phyloP scores from a whole-genome alignment of 1,284 basidiomycete genomes.

The Rhizoctonia solani region DNA sequence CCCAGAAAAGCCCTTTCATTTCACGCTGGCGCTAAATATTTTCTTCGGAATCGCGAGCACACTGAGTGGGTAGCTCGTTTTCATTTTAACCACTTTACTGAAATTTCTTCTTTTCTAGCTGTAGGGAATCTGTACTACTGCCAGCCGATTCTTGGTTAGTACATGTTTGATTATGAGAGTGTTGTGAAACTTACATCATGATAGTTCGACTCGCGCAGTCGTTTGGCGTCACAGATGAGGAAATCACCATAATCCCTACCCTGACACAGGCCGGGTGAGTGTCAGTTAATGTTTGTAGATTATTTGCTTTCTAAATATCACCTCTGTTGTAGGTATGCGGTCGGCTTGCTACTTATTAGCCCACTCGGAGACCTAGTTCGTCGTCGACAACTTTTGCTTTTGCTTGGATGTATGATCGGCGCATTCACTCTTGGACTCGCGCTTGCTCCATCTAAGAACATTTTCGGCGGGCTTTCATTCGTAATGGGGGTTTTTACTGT shows the following conservation, averaged over 20 bases:
- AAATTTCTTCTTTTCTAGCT: constrained; percentile 38
- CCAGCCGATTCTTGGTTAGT: constrained; percentile 23
- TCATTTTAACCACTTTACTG: constrained; percentile 23
- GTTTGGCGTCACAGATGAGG: constrained; percentile 5
- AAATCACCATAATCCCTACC: constrained; percentile 23
- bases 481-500: constrained; percentile 61
- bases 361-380: constrained; percentile 71
- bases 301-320: background rate
- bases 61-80: constrained; percentile 43
- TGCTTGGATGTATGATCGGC: constrained; percentile 54
- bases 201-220: constrained; percentile 20
- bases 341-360: constrained; percentile 62
- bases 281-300: background rate
- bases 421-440: constrained; percentile 61
- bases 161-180: background rate
- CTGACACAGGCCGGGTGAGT: constrained; percentile 28
- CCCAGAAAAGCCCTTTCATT: constrained; percentile 60
- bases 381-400: constrained; percentile 56
- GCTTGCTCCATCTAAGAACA: constrained; percentile 53
- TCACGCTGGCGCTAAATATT: constrained; percentile 62
- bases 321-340: constrained; percentile 53
- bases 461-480: constrained; percentile 62
- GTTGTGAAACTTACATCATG: too few species aligned
- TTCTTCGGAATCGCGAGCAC: constrained; percentile 73
- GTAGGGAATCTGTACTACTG: constrained; percentile 27